These are phyloP conservation scores for Tetracladium maxilliforme DNA, from an alignment of 2,329 filamentous ascomycete species.

Conservation along the genomic window DNA sequence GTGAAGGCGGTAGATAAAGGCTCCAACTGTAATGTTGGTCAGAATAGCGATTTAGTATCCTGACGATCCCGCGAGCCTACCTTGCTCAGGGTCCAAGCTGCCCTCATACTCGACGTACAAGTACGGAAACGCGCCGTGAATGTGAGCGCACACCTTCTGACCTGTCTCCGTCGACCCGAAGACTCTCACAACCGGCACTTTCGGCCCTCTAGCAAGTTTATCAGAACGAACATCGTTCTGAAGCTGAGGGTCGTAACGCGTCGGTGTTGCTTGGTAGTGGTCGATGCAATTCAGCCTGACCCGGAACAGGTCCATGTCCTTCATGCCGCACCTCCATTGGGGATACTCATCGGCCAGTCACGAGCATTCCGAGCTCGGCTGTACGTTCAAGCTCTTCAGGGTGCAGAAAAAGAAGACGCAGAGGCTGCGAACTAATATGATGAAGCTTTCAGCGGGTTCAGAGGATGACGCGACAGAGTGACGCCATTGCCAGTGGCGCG, in stretches of 20 bases:
- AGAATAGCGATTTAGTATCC: conserved; percentile 1
- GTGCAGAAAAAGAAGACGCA: too few species aligned
- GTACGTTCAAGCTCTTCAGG: too few species aligned
- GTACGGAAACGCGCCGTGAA: conserved; percentile 93
- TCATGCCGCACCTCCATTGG: too few species aligned
- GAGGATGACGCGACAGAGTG: too few species aligned
- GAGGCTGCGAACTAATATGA: too few species aligned
- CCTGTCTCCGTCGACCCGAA: conserved; percentile 91
- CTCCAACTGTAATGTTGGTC: conserved; percentile 37
- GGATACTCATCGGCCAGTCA: too few species aligned
- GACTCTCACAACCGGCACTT: conserved; percentile 73
- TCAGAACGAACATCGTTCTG: conserved; percentile 46
- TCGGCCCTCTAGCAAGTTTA: conserved; percentile 47
- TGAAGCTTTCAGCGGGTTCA: too few species aligned
- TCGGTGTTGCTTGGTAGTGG: conserved; percentile 72
- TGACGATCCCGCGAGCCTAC: conserved; percentile 28
- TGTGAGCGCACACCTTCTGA: conserved; percentile 89
- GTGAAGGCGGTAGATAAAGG: conserved; percentile 66
- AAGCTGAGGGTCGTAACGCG: conserved; percentile 67
- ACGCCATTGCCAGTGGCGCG: too few species aligned
- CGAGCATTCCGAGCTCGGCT: too few species aligned
- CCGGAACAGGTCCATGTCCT: conserved; percentile 70
- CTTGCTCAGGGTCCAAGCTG: conserved; percentile 47
- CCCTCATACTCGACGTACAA: conserved; percentile 81
- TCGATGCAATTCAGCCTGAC: conserved; percentile 93